Evolutionary conservation across 2,329 filamentous ascomycete genomes (phyloP).

Genomic region (Curvularia spicifera): DNA sequence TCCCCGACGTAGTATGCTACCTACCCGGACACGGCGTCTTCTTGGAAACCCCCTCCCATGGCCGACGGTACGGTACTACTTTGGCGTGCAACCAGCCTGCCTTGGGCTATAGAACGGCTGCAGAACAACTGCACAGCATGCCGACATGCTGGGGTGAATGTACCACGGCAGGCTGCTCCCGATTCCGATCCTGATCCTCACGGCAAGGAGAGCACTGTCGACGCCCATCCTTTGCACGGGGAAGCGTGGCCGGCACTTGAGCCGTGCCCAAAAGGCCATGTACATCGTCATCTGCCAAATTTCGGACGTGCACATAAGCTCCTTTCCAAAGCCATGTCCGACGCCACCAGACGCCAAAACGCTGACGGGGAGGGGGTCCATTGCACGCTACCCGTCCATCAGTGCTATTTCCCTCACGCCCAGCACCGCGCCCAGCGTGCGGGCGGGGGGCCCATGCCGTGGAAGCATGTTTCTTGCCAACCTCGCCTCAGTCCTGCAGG

Average conservation of each 20-base stretch:
- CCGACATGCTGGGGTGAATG: background rate
- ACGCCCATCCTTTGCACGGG: background rate
- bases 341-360: conserved; percentile 26
- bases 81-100: background rate
- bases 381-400: conserved; percentile 26
- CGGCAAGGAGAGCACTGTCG: background rate
- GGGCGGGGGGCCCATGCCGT: conserved; percentile 32
- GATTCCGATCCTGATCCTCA: background rate
- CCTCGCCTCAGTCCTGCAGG: conserved; percentile 11
- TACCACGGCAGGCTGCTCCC: background rate
- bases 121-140: background rate
- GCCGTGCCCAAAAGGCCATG: conserved; percentile 8
- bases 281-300: conserved; percentile 39
- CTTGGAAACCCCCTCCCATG: background rate
- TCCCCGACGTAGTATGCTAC: no score
- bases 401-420: conserved; percentile 18
- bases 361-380: conserved; percentile 4
- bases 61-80: background rate
- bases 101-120: background rate
- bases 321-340: conserved; percentile 36
- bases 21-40: conserved; percentile 3
- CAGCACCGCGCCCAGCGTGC: conserved; percentile 24
- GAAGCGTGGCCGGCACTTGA: conserved; percentile 3
- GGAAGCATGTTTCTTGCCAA: conserved; percentile 27
- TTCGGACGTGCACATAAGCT: conserved; percentile 39